Evolutionary conservation across 306 rosid species (phyloP).

Genomic region (Myrica gale): DNA sequence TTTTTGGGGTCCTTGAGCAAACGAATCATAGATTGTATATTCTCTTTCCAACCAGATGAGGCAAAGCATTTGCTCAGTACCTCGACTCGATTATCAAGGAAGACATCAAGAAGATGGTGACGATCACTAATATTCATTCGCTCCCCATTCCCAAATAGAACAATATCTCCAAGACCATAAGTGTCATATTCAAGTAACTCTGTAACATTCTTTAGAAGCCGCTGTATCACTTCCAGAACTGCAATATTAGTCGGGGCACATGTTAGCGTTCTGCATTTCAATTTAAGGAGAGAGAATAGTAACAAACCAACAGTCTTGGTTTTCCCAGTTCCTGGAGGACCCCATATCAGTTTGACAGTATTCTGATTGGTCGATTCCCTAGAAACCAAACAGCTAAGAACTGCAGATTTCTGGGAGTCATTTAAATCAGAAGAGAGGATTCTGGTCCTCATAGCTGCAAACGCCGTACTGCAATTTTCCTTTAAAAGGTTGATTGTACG

Average conservation of each 20-base stretch:
- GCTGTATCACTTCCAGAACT: constrained; percentile 37
- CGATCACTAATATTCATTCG: constrained; percentile 22
- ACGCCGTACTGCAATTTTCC: neutral
- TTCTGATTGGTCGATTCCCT: constrained; percentile 30
- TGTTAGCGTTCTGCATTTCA: constrained; percentile 45
- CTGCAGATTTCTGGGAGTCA: constrained; percentile 41
- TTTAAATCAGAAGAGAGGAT: constrained; percentile 36
- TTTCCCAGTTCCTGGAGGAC: constrained; percentile 69
- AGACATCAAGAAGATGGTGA: constrained; percentile 12
- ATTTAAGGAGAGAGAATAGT: constrained; percentile 30
- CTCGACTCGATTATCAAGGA: constrained; percentile 20
- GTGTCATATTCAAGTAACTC: neutral
- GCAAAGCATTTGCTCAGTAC: constrained; percentile 4
- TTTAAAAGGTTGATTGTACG: constrained; percentile 24
- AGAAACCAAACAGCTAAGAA: constrained; percentile 38
- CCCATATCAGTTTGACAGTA: constrained; percentile 57
- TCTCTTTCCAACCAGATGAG: constrained; percentile 20
- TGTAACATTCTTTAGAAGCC: constrained; percentile 22
- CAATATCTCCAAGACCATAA: constrained; percentile 34
- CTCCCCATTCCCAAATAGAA: constrained; percentile 29
- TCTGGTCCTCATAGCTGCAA: constrained; percentile 8
- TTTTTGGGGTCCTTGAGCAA: constrained; percentile 25
- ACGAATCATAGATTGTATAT: constrained; percentile 5
- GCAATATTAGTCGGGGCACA: constrained; percentile 70
- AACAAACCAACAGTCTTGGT: constrained; percentile 55